Percentiles rank a stretch among this genome's conserved stretches.
Conservation (phyloP, 164 flowering plant genomes). For the Berberis thunbergii region DNA sequence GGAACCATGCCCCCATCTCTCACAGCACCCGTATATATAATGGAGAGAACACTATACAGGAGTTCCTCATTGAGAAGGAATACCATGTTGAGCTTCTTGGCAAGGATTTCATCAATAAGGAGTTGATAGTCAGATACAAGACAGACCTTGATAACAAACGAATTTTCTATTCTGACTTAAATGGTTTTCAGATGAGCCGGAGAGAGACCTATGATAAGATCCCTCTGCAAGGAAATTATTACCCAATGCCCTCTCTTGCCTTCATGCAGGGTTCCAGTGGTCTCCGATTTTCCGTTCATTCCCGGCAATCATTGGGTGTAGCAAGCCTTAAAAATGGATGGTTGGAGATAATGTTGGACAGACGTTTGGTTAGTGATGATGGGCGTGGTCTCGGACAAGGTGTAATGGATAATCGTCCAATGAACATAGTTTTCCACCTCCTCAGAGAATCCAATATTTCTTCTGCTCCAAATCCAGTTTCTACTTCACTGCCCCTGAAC, state of each 20-base stretch:
- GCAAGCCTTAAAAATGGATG: constrained; percentile 88
- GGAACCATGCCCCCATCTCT: constrained; percentile 66
- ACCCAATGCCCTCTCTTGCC: constrained; percentile 98
- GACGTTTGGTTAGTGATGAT: constrained; percentile 77
- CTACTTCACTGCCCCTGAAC: constrained; percentile 34
- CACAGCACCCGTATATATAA: constrained; percentile 78
- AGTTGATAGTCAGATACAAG: constrained; percentile 72
- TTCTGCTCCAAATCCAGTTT: constrained; percentile 25
- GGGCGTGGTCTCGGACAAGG: constrained; percentile 99
- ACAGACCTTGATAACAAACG: constrained; percentile 65
- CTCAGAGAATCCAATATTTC: constrained; percentile 66
- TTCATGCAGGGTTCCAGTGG: constrained; percentile 82
- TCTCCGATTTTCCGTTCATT: constrained; percentile 74
- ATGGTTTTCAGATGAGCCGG: constrained; percentile 95
- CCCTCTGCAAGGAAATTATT: constrained; percentile 95
- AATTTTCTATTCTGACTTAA: constrained; percentile 79
- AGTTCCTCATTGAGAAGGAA: constrained; percentile 75
- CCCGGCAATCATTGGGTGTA: constrained; percentile 81
- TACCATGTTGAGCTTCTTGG: constrained; percentile 93
- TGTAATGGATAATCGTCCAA: constrained; percentile 85
- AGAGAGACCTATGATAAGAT: constrained; percentile 90
- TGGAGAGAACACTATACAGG: constrained; percentile 52
- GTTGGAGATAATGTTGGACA: constrained; percentile 94
- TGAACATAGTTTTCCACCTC: constrained; percentile 80
- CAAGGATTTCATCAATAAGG: constrained; percentile 56